phyloP scores from a whole-genome alignment of 495 filamentous ascomycete species.

The Neurospora discreta region DNA sequence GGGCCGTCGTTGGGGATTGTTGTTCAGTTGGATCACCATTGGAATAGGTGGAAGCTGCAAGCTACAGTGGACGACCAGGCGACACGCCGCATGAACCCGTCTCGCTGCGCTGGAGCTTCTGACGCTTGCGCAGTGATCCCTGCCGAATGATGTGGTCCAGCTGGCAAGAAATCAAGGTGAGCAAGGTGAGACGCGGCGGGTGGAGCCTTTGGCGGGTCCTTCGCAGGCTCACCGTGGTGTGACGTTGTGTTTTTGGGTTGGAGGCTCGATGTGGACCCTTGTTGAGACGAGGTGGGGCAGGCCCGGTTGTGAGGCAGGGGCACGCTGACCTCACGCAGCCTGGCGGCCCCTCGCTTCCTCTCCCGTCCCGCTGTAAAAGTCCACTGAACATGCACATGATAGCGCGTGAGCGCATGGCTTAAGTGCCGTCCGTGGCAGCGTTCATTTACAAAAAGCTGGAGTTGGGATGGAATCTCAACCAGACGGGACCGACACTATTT shows the following conservation, averaged over 20 bases:
- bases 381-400: not conserved
- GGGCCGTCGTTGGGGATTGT: not conserved
- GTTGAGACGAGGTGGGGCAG: not conserved
- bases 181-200: not conserved
- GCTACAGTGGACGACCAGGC: not conserved
- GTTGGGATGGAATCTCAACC: not conserved
- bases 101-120: not conserved
- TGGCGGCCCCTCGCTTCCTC: not conserved
- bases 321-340: not conserved
- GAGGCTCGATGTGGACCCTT: not conserved
- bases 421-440: not conserved
- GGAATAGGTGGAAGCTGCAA: not conserved
- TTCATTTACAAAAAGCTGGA: not conserved
- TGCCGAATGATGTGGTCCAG: conserved; percentile 13
- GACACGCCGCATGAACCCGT: not conserved
- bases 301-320: not conserved
- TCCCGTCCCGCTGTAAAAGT: not conserved
- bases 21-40: not conserved
- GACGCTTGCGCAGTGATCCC: not conserved
- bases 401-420: not conserved
- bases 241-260: not conserved
- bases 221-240: conserved; percentile 7
- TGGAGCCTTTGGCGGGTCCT: not conserved
- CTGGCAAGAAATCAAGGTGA: conserved; percentile 23
- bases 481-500: too few species aligned